Conservation (phyloP, 164 flowering plant species). For the grape (Vitis vinifera) region DNA sequence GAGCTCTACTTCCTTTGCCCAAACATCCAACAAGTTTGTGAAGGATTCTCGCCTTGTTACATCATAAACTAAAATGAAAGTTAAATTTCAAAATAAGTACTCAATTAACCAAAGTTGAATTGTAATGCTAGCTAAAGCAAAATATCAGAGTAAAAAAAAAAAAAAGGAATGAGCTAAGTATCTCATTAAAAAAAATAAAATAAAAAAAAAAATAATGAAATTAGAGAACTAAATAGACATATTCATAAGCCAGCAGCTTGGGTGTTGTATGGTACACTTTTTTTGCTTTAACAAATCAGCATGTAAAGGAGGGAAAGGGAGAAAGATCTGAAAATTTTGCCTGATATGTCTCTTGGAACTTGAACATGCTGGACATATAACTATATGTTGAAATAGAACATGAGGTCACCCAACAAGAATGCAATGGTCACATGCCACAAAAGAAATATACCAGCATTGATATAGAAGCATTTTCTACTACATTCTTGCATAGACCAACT, state of each 20-base stretch:
- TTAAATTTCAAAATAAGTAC: not conserved
- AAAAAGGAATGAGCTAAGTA: not conserved
- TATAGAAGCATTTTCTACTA: not conserved
- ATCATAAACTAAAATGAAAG: conserved; percentile 65
- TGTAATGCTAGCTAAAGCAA: not conserved
- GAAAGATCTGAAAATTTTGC: not conserved
- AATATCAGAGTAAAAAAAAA: not conserved
- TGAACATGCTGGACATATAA: not conserved
- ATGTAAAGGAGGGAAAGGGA: not conserved
- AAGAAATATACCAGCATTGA: too few species aligned
- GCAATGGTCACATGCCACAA: too few species aligned
- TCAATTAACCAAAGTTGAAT: not conserved
- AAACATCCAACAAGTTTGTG: conserved; percentile 58
- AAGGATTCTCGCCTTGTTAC: conserved; percentile 86
- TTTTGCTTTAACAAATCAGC: not conserved
- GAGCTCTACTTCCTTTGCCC: conserved; percentile 81
- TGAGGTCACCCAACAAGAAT: not conserved
- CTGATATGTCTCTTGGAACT: not conserved
- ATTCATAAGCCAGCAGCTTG: not conserved
- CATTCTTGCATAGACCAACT: not conserved
- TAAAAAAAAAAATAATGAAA: not conserved
- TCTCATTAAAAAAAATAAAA: not conserved
- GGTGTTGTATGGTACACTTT: not conserved
- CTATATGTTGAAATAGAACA: not conserved
- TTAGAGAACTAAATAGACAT: not conserved